Percentiles rank a stretch among this genome's conserved stretches.
Conservation (phyloP, 805 yeast genomes). For the Yarrowia yakushimensis region DNA sequence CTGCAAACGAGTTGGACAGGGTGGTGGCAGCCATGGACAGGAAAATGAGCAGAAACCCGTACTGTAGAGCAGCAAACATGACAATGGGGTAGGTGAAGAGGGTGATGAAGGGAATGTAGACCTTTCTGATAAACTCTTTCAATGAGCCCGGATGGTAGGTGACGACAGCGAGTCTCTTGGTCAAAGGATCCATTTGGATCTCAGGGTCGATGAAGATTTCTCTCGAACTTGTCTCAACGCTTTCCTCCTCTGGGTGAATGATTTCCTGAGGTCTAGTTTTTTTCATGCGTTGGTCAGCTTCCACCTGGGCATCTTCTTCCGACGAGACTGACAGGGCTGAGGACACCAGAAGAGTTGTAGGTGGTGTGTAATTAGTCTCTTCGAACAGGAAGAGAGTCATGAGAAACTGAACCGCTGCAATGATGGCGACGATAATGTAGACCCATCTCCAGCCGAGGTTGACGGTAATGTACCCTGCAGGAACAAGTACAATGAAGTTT, state of each 20-base stretch:
- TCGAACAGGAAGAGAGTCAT: background rate
- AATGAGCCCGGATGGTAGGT: background rate
- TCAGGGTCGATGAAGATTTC: background rate
- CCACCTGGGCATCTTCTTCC: too few relatives aligned
- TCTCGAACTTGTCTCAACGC: too few relatives aligned
- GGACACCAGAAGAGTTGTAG: background rate
- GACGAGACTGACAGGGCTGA: background rate
- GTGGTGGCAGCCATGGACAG: background rate
- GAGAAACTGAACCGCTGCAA: background rate
- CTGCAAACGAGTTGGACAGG: background rate
- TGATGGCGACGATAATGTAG: background rate
- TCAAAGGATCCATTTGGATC: background rate
- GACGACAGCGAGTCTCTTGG: background rate
- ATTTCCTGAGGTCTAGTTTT: too few relatives aligned
- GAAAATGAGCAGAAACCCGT: background rate
- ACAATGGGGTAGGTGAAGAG: background rate
- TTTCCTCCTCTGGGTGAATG: too few relatives aligned
- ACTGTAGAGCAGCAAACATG: background rate
- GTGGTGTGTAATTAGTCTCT: background rate
- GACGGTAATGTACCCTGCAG: background rate
- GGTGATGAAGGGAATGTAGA: background rate
- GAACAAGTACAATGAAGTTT: background rate
- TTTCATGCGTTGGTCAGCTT: too few relatives aligned
- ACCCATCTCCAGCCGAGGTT: background rate
- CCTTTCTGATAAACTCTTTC: background rate